Percentiles rank a stretch among this genome's conserved stretches.
Evolutionary conservation across 495 filamentous ascomycete species (phyloP).

Genomic region (Apiosordaria backusii): DNA sequence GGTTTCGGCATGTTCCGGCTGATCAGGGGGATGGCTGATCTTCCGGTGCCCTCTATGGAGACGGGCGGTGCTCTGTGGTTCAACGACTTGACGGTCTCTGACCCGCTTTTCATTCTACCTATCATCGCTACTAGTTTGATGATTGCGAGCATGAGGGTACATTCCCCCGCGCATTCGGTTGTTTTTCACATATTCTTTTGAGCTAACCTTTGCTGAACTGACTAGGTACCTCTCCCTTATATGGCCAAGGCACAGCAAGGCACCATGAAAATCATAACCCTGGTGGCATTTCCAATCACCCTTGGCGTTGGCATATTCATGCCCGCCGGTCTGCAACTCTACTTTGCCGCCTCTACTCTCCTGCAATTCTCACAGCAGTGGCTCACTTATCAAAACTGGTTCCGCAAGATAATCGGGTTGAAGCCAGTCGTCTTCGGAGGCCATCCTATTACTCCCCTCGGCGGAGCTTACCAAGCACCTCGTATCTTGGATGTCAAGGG

Average conservation of each 20-base stretch:
- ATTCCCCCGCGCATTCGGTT: conserved; percentile 24
- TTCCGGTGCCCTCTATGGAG: conserved; percentile 78
- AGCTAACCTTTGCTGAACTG: conserved; percentile 6
- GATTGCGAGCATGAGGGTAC: conserved; percentile 56
- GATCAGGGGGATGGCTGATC: conserved; percentile 63
- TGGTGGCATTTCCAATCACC: conserved; percentile 58
- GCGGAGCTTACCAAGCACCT: conserved; percentile 29
- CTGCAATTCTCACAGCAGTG: conserved; percentile 56
- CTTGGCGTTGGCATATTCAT: conserved; percentile 59
- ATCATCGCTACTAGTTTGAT: conserved; percentile 46
- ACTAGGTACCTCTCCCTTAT: conserved; percentile 34
- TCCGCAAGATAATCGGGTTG: conserved; percentile 53
- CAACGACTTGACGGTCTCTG: conserved; percentile 67
- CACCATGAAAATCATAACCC: conserved; percentile 51
- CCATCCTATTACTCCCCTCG: neutral
- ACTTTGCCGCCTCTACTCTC: conserved; percentile 59
- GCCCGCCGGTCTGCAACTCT: conserved; percentile 68
- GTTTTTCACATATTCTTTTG: neutral
- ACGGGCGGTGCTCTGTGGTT: conserved; percentile 73
- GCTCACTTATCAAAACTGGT: conserved; percentile 46
- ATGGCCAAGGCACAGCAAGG: conserved; percentile 33
- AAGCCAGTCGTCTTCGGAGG: conserved; percentile 36
- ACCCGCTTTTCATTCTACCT: conserved; percentile 77
- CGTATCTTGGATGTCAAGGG: conserved; percentile 14
- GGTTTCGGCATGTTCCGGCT: conserved; percentile 77